Conservation (phyloP, 2,329 filamentous ascomycete species). For the Xylaria sp. region DNA sequence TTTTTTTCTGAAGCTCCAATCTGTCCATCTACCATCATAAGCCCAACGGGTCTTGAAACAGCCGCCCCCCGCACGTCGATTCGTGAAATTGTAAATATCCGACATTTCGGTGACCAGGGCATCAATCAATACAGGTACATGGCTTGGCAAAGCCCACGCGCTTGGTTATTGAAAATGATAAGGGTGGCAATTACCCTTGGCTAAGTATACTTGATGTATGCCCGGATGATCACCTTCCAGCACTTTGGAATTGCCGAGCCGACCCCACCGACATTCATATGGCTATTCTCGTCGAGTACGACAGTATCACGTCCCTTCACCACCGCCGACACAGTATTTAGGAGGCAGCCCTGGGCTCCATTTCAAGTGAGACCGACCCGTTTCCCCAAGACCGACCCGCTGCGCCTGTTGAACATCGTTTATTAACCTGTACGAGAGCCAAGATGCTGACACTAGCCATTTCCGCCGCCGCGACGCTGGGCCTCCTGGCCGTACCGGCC, state of each 20-base stretch:
- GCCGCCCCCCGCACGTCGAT: no score
- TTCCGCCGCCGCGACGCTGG: conserved; percentile 12
- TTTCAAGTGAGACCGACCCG: not conserved
- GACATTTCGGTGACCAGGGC: no score
- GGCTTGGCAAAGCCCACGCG: not conserved
- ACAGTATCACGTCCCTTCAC: conserved; percentile 27
- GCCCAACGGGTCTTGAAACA: no score
- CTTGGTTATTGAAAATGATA: not conserved
- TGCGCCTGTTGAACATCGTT: conserved; percentile 2
- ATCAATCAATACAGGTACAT: no score
- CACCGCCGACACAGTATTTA: conserved; percentile 25
- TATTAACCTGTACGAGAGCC: conserved; percentile 4
- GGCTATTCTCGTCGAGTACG: conserved; percentile 34
- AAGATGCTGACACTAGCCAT: conserved; percentile 26
- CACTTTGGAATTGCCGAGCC: conserved; percentile 31
- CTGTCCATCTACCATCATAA: no score
- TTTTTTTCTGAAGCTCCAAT: no score
- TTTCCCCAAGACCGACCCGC: conserved; percentile 1
- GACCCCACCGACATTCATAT: conserved; percentile 34
- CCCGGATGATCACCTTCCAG: conserved; percentile 29
- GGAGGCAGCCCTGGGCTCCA: conserved; percentile 7
- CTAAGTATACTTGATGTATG: conserved; percentile 24
- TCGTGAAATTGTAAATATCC: no score
- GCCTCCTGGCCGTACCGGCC: conserved; percentile 23
- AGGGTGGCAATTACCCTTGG: not conserved